These are phyloP conservation scores for Neurospora sp. DNA, from an alignment of 495 filamentous ascomycete genomes.

Conservation along the genomic window DNA sequence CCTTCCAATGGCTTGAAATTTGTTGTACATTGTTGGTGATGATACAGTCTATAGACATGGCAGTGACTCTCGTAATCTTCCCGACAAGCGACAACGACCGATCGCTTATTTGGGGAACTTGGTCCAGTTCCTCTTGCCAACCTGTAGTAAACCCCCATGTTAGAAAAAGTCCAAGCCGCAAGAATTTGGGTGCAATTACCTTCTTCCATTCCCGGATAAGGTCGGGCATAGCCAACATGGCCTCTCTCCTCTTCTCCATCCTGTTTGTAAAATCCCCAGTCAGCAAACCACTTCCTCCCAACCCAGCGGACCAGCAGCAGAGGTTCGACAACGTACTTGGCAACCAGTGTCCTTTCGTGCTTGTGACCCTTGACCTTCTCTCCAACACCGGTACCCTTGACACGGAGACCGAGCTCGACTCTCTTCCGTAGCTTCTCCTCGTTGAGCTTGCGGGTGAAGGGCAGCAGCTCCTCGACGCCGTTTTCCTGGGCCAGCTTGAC, in stretches of 20 bases:
- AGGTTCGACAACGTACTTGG: constrained; percentile 40
- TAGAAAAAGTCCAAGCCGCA: neutral
- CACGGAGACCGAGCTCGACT: constrained; percentile 60
- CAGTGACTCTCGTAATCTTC: neutral
- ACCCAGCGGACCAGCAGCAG: neutral
- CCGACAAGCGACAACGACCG: neutral
- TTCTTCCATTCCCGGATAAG: constrained; percentile 88
- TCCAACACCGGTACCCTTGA: constrained; percentile 88
- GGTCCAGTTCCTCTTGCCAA: constrained; percentile 81
- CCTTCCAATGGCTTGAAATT: neutral
- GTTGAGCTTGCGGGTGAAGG: constrained; percentile 64
- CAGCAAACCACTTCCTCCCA: constrained; percentile 3
- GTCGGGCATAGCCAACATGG: constrained; percentile 88
- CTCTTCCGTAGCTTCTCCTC: constrained; percentile 53
- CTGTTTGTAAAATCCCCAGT: constrained; percentile 28
- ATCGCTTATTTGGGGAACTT: constrained; percentile 64
- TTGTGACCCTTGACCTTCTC: constrained; percentile 88
- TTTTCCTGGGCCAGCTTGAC: constrained; percentile 75
- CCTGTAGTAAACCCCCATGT: constrained; percentile 36
- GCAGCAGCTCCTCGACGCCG: constrained; percentile 75
- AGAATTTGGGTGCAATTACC: constrained; percentile 34
- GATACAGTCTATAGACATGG: constrained; percentile 16
- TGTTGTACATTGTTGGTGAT: constrained; percentile 14
- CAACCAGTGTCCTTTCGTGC: constrained; percentile 80
- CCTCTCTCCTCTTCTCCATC: constrained; percentile 78